Evolutionary conservation across 2,329 filamentous ascomycete species (phyloP).

Genomic region (Ceratocystis harringtonii): DNA sequence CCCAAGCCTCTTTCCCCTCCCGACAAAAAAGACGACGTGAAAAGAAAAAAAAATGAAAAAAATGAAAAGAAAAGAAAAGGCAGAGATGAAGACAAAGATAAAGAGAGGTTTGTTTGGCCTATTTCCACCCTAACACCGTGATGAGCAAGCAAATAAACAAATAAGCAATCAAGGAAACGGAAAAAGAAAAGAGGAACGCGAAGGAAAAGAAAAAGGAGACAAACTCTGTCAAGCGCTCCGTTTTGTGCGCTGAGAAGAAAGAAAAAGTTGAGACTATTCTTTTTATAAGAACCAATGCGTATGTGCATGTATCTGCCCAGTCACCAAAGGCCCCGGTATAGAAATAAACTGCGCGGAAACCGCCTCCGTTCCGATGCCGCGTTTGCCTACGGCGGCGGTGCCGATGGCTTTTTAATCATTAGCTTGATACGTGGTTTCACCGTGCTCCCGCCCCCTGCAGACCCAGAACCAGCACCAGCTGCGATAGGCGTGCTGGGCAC

Average conservation of each 20-base stretch:
- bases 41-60: not conserved
- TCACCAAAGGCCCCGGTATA: no score
- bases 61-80: not conserved
- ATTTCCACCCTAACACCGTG: not conserved
- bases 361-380: not conserved
- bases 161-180: not conserved
- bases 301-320: no score
- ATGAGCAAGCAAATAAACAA: not conserved
- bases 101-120: not conserved
- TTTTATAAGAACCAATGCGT: no score
- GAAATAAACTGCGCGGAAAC: no score
- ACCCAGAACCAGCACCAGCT: not conserved
- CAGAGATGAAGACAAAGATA: not conserved
- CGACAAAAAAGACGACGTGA: not conserved
- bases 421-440: conserved; percentile 16
- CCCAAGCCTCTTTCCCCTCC: not conserved
- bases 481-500: not conserved
- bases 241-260: no score
- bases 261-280: no score
- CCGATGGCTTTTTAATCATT: conserved; percentile 16
- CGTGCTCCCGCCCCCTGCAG: not conserved
- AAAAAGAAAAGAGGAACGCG: not conserved
- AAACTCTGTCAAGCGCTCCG: no score
- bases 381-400: not conserved
- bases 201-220: no score